Conservation (phyloP, 1,284 basidiomycete genomes). For the Sporisorium sorghi region DNA sequence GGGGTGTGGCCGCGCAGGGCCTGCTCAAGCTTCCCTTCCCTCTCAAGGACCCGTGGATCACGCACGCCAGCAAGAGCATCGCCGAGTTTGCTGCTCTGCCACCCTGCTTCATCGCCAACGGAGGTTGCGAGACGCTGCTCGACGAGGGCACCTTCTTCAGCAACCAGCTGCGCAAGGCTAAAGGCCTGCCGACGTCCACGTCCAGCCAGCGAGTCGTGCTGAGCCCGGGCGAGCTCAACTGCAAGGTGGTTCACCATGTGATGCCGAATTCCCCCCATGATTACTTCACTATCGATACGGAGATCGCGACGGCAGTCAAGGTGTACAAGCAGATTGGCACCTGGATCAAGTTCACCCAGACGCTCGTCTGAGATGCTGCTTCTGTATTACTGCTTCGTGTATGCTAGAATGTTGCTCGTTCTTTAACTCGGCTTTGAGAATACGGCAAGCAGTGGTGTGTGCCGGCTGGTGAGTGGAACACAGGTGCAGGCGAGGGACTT, state of each 20-base stretch:
- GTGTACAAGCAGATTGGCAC: slow-evolving; percentile 49
- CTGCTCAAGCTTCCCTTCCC: slow-evolving; percentile 35
- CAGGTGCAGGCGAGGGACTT: too few species aligned
- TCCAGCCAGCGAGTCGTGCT: slow-evolving; percentile 35
- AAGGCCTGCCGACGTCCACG: slow-evolving; percentile 44
- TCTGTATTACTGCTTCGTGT: background rate
- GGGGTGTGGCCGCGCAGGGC: slow-evolving; percentile 52
- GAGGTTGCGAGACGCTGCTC: slow-evolving; percentile 40
- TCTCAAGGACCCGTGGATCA: slow-evolving; percentile 45
- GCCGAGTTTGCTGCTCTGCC: slow-evolving; percentile 39
- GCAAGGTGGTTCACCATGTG: slow-evolving; percentile 38
- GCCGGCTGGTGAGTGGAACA: too few species aligned
- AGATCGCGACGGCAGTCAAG: slow-evolving; percentile 36
- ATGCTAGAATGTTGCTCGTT: background rate
- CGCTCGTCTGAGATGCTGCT: slow-evolving; percentile 19
- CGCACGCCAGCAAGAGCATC: slow-evolving; percentile 41
- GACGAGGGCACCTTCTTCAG: slow-evolving; percentile 52
- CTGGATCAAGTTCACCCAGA: slow-evolving; percentile 54
- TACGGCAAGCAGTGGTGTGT: too few species aligned
- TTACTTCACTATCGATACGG: slow-evolving; percentile 53
- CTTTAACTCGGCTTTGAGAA: too few species aligned
- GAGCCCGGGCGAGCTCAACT: slow-evolving; percentile 44
- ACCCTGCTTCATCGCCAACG: slow-evolving; percentile 48
- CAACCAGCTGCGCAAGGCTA: slow-evolving; percentile 54
- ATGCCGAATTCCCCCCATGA: slow-evolving; percentile 48